Base-by-base conservation (phyloP, 257 asterid genomes). In the Buddleja alternifolia region DNA sequence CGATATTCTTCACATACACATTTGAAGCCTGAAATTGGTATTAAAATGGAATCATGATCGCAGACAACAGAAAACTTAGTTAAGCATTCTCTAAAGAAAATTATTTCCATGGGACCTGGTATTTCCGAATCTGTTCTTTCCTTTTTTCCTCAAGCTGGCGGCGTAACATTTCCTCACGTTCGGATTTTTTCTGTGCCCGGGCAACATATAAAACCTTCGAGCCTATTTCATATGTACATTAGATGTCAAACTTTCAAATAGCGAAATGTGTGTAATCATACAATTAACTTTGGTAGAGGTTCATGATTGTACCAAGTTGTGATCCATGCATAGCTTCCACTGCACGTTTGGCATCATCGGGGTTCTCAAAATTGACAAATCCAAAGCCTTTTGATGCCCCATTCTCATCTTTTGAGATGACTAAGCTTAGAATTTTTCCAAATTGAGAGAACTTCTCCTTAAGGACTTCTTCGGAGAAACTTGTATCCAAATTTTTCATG, bases 131-230 rank as follows among this genome's bases (percentile, higher is more conserved):
- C 63, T 74, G 84, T 61, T 84, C 96, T 80, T 78, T 90, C 83
- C 72, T 87, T 59, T 80, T 87, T 81, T 89, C 96, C 80, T 92
- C 96, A 72, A 80, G 83, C 73, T 84, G 88, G 68, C 75, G 90
- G 63, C 85, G 84, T 60, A 92, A 70, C 52, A 83, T 41, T 73
- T 82, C 95, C 70, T 77, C 85, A 11, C 98, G 91, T 73, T 88
- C 96, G 40, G 89, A 80, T 76, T 83, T 92, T 78, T 92, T 92
- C 74, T 90, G 97, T 75, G 97, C 97, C 58, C 88, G 85, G 19
- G 89, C 83, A 42, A 92, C 97, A 75, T 90, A 92, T 55, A 92
- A 75, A 52, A 73, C 69, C 89, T 92, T 88, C 24, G 87, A 81
- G 64, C 96, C 97, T 92, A 73, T 61, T 36, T 66, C 44, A 73